Evolutionary conservation across 225 moss, liverwort and hornwort genomes (phyloP).

Genomic region (Physcomitrium patens): DNA sequence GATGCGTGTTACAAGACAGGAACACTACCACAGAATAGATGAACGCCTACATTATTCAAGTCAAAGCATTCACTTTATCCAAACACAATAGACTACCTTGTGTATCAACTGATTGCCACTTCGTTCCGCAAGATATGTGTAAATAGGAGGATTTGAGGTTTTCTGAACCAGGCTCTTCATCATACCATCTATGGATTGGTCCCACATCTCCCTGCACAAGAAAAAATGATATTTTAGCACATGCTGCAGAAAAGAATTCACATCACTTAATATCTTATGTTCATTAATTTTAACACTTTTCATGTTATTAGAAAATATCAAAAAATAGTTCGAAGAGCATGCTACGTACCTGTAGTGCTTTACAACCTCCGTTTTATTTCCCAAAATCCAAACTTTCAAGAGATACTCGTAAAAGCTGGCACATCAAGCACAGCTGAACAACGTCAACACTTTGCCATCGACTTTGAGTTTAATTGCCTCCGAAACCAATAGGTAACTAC

Average conservation of each 20-base stretch:
- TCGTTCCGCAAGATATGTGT: slow-evolving; percentile 83
- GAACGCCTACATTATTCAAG: not conserved
- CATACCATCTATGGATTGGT: slow-evolving; percentile 98
- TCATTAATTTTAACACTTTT: not conserved
- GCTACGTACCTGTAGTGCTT: slow-evolving; percentile 80
- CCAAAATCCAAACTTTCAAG: slow-evolving; percentile 92
- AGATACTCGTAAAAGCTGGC: slow-evolving; percentile 95
- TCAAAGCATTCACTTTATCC: slow-evolving; percentile 1
- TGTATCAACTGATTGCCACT: slow-evolving; percentile 45
- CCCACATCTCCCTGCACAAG: slow-evolving; percentile 90
- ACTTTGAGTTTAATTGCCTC: slow-evolving; percentile 12
- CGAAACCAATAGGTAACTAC: slow-evolving; percentile 20
- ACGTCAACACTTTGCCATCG: slow-evolving; percentile 6
- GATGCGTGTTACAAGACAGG: slow-evolving; percentile 9
- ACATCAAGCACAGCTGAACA: slow-evolving; percentile 41
- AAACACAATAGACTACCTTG: slow-evolving; percentile 47
- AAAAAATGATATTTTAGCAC: slow-evolving; percentile 8
- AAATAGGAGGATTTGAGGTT: slow-evolving; percentile 68
- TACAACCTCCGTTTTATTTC: slow-evolving; percentile 91
- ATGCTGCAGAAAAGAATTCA: too few relatives aligned
- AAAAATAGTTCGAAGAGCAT: not conserved
- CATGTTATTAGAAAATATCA: not conserved
- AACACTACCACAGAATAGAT: not conserved
- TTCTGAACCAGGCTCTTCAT: slow-evolving; percentile 70
- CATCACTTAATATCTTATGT: not conserved